phyloP scores from a whole-genome alignment of 1,139 yeast species.

The Scheffersomyces cryptocercus region DNA sequence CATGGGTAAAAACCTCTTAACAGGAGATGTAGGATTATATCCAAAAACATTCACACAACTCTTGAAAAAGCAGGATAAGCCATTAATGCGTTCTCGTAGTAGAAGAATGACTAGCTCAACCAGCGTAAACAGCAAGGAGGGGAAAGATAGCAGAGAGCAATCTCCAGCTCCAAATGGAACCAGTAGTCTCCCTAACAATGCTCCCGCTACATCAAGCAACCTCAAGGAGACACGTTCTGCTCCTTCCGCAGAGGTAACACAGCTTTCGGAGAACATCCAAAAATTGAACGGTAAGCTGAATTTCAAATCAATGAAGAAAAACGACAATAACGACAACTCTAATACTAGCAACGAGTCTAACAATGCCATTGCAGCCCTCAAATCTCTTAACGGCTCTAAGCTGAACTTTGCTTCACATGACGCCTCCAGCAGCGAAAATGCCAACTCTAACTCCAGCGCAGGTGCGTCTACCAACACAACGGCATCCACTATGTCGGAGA shows the following conservation, averaged over 20 bases:
- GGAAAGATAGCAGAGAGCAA: neutral
- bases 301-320: too few relatives aligned
- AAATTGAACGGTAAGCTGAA: neutral
- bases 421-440: too few relatives aligned
- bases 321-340: too few relatives aligned
- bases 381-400: neutral
- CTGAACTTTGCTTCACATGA: too few relatives aligned
- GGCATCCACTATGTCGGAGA: conserved; percentile 70
- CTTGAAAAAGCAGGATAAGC: conserved; percentile 19
- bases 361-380: too few relatives aligned
- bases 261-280: neutral
- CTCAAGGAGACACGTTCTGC: conserved; percentile 12
- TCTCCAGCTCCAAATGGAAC: neutral
- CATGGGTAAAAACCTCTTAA: conserved; percentile 73
- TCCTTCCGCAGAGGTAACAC: neutral
- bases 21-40: conserved; percentile 78
- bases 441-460: too few relatives aligned
- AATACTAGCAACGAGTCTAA: too few relatives aligned
- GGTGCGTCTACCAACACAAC: conserved; percentile 22
- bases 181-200: conserved; percentile 1
- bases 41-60: conserved; percentile 81
- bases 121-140: conserved; percentile 6
- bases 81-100: conserved; percentile 57
- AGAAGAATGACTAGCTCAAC: conserved; percentile 45
- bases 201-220: neutral